Evolutionary conservation across 257 asterid species (phyloP).

Genomic region (Fraxinus cuspidata): DNA sequence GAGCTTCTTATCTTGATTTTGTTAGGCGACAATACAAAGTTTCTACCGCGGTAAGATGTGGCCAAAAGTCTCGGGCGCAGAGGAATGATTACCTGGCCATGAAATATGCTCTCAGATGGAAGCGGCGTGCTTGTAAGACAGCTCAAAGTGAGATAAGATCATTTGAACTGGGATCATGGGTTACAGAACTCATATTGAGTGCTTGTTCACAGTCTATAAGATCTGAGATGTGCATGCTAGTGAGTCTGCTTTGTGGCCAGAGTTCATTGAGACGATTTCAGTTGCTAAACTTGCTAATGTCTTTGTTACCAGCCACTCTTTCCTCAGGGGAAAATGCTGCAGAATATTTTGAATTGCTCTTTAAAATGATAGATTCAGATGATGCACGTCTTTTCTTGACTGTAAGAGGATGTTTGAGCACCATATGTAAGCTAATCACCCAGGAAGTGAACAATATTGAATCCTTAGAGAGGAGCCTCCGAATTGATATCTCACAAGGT

Average conservation of each 20-base stretch:
- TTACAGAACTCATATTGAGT: slow-evolving; percentile 93
- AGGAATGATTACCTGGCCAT: slow-evolving; percentile 77
- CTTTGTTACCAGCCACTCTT: slow-evolving; percentile 91
- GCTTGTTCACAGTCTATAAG: slow-evolving; percentile 98
- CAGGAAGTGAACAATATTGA: slow-evolving; percentile 82
- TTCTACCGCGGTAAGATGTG: slow-evolving; percentile 68
- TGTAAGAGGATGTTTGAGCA: slow-evolving; percentile 76
- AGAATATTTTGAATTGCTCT: slow-evolving; percentile 90
- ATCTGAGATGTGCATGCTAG: slow-evolving; percentile 96
- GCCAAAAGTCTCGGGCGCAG: slow-evolving; percentile 82
- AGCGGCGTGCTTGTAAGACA: slow-evolving; percentile 69
- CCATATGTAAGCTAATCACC: slow-evolving; percentile 78
- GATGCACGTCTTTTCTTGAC: slow-evolving; percentile 95
- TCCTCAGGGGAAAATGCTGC: slow-evolving; percentile 97
- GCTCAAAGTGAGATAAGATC: slow-evolving; percentile 68
- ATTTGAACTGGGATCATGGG: slow-evolving; percentile 99
- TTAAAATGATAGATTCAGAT: slow-evolving; percentile 89
- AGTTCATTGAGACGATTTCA: slow-evolving; percentile 83
- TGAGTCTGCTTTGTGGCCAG: slow-evolving; percentile 90
- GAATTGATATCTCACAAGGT: slow-evolving; percentile 95
- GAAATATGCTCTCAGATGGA: slow-evolving; percentile 96
- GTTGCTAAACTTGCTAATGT: slow-evolving; percentile 81
- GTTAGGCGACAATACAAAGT: slow-evolving; percentile 97
- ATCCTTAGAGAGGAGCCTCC: slow-evolving; percentile 96
- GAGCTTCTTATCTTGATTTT: slow-evolving; percentile 97